Conservation (phyloP, 192 early-diverging fungal species). For the Radiomyces spectabilis region DNA sequence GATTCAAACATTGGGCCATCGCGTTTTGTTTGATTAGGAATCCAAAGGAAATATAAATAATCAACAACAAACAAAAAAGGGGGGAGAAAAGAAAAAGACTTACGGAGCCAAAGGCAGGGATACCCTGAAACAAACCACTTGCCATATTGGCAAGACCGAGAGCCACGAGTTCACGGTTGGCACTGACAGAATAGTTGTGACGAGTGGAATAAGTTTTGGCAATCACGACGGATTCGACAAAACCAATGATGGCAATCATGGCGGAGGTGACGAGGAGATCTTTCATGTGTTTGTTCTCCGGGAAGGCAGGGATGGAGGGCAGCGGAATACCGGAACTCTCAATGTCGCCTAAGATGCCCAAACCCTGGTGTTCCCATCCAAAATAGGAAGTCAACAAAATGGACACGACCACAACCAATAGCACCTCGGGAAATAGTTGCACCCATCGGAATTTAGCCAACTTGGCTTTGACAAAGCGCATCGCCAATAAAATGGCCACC, state of each 20-base stretch:
- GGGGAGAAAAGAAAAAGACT: background rate
- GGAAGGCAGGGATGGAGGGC: slow-evolving; percentile 53
- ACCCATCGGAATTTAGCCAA: slow-evolving; percentile 37
- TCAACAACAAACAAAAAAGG: no score
- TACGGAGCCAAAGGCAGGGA: slow-evolving; percentile 33
- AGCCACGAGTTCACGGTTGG: slow-evolving; percentile 96
- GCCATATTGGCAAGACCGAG: slow-evolving; percentile 74
- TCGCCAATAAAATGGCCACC: slow-evolving; percentile 58
- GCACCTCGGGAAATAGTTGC: slow-evolving; percentile 87
- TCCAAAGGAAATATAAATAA: no score
- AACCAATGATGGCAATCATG: slow-evolving; percentile 92
- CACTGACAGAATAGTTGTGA: slow-evolving; percentile 87
- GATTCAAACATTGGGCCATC: no score
- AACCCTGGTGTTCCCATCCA: slow-evolving; percentile 65
- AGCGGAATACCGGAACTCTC: slow-evolving; percentile 52
- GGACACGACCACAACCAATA: slow-evolving; percentile 74
- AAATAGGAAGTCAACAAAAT: slow-evolving; percentile 56
- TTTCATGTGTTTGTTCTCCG: slow-evolving; percentile 52
- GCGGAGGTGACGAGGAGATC: slow-evolving; percentile 76
- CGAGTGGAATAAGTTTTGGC: slow-evolving; percentile 88
- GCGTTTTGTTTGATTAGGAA: no score
- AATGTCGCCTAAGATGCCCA: slow-evolving; percentile 75
- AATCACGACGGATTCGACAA: slow-evolving; percentile 96
- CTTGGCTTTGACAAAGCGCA: slow-evolving; percentile 47
- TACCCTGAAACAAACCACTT: slow-evolving; percentile 63